A percentile compares a stretch with the other conserved stretches of the same genome.
phyloP scores from a whole-genome alignment of 805 yeast species.

The Metschnikowia rubicola region DNA sequence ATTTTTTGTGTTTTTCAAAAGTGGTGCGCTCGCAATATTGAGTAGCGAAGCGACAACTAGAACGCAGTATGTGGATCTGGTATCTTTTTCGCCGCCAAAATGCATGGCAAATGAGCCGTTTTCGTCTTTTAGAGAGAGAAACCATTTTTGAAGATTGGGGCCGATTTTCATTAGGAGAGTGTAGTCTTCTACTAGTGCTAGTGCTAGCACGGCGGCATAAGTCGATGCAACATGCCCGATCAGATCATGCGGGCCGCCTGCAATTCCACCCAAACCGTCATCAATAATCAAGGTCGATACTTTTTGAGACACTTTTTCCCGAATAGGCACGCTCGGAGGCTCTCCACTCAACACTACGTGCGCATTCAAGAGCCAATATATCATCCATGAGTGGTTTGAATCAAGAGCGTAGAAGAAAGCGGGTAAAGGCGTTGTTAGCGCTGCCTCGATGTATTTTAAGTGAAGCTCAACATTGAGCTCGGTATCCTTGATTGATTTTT shows the following conservation, averaged over 20 bases:
- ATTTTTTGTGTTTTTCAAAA: conserved; percentile 48
- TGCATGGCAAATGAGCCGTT: conserved; percentile 83
- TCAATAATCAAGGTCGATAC: conserved; percentile 25
- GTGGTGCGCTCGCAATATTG: conserved; percentile 57
- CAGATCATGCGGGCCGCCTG: conserved; percentile 80
- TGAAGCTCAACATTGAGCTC: conserved; percentile 33
- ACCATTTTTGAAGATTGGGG: conserved; percentile 55
- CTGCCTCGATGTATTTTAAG: conserved; percentile 37
- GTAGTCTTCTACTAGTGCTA: conserved; percentile 50
- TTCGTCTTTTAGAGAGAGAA: conserved; percentile 54
- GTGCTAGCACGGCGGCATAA: conserved; percentile 69
- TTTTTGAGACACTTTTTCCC: conserved; percentile 20
- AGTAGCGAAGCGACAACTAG: conserved; percentile 68
- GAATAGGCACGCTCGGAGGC: conserved; percentile 3
- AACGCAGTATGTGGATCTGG: conserved; percentile 85
- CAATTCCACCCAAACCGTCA: conserved; percentile 55
- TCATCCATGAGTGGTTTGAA: conserved; percentile 89
- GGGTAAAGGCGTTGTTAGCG: conserved; percentile 47
- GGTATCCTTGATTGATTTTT: conserved; percentile 7
- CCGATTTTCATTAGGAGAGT: conserved; percentile 30
- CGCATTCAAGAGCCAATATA: conserved; percentile 76
- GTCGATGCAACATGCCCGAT: conserved; percentile 80
- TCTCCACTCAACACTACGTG: conserved; percentile 18
- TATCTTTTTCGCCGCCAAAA: conserved; percentile 75
- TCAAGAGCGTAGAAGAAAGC: conserved; percentile 55